These are phyloP conservation scores for Musa troglodytarum DNA, from an alignment of 176 grass and related monocot genomes.

Conservation along the genomic window DNA sequence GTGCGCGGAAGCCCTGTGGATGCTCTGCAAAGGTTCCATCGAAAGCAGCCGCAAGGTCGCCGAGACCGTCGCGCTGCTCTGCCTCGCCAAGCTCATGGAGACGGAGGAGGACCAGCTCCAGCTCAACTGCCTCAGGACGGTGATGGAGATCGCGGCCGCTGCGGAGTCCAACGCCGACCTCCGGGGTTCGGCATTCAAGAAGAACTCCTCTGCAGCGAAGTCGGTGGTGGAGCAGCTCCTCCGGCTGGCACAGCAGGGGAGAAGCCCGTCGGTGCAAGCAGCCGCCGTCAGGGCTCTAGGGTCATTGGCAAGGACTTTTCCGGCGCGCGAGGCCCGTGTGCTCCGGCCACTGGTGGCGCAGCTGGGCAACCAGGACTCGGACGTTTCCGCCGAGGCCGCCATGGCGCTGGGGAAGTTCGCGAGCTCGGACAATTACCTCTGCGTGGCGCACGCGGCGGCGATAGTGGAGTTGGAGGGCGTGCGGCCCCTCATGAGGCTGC, in stretches of 20 bases:
- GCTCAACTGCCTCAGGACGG: slow-evolving; percentile 14
- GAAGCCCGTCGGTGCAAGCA: background rate
- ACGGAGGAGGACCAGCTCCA: slow-evolving; percentile 6
- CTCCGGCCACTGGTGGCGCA: slow-evolving; percentile 9
- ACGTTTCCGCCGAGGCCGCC: slow-evolving; percentile 1
- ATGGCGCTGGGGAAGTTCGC: slow-evolving; percentile 16
- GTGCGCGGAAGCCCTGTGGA: slow-evolving; percentile 12
- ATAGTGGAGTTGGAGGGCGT: slow-evolving; percentile 6
- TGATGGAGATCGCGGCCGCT: slow-evolving; percentile 1
- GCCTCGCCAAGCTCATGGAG: slow-evolving; percentile 13
- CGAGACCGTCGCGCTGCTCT: slow-evolving; percentile 16
- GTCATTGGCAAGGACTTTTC: slow-evolving; percentile 6
- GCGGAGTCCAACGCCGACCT: slow-evolving; percentile 7
- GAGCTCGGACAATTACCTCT: slow-evolving; percentile 1
- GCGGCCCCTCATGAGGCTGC: slow-evolving; percentile 8
- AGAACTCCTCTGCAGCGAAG: slow-evolving; percentile 7
- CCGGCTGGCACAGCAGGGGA: background rate
- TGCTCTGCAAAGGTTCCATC: slow-evolving; percentile 5
- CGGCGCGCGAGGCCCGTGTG: background rate
- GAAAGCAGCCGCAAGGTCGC: slow-evolving; percentile 8
- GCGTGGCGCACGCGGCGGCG: slow-evolving; percentile 9
- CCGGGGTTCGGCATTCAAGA: slow-evolving; percentile 1
- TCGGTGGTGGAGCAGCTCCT: slow-evolving; percentile 17
- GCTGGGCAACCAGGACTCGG: background rate
- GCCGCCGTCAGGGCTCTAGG: slow-evolving; percentile 8